Conservation (phyloP, 2,329 filamentous ascomycete genomes). For the Epichloe hybrida region DNA sequence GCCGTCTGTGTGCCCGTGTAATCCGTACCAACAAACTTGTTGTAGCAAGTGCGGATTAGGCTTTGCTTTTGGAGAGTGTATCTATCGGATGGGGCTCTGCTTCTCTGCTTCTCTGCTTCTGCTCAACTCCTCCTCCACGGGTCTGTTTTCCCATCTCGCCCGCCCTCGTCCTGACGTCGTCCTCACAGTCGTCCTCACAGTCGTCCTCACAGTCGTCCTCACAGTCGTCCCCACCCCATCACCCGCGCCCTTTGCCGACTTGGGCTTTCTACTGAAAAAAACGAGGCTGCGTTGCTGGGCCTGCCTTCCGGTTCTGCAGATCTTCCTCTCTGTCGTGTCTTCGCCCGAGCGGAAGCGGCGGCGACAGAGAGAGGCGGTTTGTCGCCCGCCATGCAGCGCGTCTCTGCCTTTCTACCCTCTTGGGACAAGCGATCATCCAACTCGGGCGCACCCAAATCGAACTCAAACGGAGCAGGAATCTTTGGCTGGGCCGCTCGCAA, state of each 20-base stretch:
- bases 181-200: neutral
- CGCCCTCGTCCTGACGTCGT: neutral
- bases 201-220: neutral
- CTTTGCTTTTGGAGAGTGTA: too few relatives aligned
- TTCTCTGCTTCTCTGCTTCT: too few relatives aligned
- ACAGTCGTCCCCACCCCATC: neutral
- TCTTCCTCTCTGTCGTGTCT: constrained; percentile 19
- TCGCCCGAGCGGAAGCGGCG: constrained; percentile 19
- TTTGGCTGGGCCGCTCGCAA: constrained; percentile 37
- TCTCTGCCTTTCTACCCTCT: constrained; percentile 30
- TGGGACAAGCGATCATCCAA: constrained; percentile 30
- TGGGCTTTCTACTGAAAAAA: neutral
- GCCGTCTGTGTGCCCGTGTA: too few relatives aligned
- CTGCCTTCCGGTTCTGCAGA: constrained; percentile 10
- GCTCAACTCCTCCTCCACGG: neutral
- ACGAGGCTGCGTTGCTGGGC: constrained; percentile 7
- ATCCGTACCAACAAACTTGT: too few relatives aligned
- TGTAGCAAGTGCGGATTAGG: too few relatives aligned
- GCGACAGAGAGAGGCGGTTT: constrained; percentile 21
- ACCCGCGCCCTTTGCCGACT: neutral
- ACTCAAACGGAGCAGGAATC: constrained; percentile 13
- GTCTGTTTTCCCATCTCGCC: neutral
- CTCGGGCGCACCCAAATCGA: constrained; percentile 14
- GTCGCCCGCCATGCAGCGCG: constrained; percentile 28
- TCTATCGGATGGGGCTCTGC: too few relatives aligned